These are phyloP conservation scores for Lachnellula cervina DNA, from an alignment of 2,329 filamentous ascomycete genomes.

Conservation along the genomic window DNA sequence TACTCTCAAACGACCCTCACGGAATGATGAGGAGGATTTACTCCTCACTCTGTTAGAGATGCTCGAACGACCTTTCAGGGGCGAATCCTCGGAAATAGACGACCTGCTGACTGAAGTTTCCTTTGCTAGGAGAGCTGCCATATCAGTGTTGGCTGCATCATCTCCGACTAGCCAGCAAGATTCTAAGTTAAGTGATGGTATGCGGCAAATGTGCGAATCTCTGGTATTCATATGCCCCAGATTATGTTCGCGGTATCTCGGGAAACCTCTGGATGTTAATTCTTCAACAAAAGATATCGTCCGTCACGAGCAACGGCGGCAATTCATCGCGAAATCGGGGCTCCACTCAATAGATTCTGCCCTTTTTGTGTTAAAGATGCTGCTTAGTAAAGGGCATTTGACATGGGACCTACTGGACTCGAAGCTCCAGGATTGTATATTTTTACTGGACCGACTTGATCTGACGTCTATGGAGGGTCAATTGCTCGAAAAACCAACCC, in stretches of 20 bases:
- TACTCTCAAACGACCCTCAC: constrained; percentile 43
- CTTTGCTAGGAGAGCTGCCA: constrained; percentile 48
- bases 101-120: constrained; percentile 55
- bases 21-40: constrained; percentile 38
- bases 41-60: constrained; percentile 47
- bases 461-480: constrained; percentile 10
- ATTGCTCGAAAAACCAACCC: constrained; percentile 28
- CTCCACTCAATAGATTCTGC: constrained; percentile 56
- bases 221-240: constrained; percentile 56
- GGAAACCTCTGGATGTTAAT: constrained; percentile 48
- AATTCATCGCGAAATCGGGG: constrained; percentile 43
- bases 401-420: constrained; percentile 54
- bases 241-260: constrained; percentile 58
- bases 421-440: constrained; percentile 51
- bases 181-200: constrained; percentile 13
- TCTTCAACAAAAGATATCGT: constrained; percentile 52
- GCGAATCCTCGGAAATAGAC: constrained; percentile 54
- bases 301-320: constrained; percentile 57
- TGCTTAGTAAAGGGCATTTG: constrained; percentile 43
- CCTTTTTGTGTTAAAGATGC: constrained; percentile 50
- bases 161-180: constrained; percentile 7
- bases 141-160: constrained; percentile 39
- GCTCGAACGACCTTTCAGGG: constrained; percentile 55
- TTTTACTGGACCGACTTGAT: constrained; percentile 49
- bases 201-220: constrained; percentile 44